phyloP scores from a whole-genome alignment of 352 stramenopile species.

The Pythium myriotylum region DNA sequence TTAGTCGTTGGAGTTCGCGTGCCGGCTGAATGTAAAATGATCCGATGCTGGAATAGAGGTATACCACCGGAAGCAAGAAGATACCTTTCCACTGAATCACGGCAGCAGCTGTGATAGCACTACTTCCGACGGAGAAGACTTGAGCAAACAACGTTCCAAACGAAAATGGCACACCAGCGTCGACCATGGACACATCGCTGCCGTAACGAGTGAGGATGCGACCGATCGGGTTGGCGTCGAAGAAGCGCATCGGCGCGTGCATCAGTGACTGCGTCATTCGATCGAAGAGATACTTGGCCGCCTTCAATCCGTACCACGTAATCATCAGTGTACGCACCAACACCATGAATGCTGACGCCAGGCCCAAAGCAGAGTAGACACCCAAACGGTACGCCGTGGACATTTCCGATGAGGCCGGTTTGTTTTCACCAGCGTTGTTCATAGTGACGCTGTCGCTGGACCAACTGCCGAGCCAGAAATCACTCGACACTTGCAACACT shows the following conservation, averaged over 20 bases:
- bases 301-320: conserved; percentile 47
- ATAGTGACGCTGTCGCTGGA: conserved; percentile 24
- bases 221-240: too few relatives aligned
- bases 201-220: conserved; percentile 90
- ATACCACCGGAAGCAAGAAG: conserved; percentile 83
- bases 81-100: conserved; percentile 82
- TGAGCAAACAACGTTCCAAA: conserved; percentile 76
- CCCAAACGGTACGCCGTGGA: conserved; percentile 12
- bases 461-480: neutral
- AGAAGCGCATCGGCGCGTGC: too few relatives aligned
- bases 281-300: conserved; percentile 79
- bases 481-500: neutral
- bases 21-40: too few relatives aligned
- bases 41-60: conserved; percentile 43
- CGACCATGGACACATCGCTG: conserved; percentile 91
- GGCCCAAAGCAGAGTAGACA: conserved; percentile 58
- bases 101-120: too few relatives aligned
- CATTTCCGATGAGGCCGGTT: too few relatives aligned
- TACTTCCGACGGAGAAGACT: too few relatives aligned
- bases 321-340: conserved; percentile 58
- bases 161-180: conserved; percentile 86
- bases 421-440: conserved; percentile 71
- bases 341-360: conserved; percentile 68
- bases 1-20: conserved; percentile 37
- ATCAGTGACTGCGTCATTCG: conserved; percentile 82